phyloP scores from a whole-genome alignment of 2,329 filamentous ascomycete genomes.

The Penicillium sp. region DNA sequence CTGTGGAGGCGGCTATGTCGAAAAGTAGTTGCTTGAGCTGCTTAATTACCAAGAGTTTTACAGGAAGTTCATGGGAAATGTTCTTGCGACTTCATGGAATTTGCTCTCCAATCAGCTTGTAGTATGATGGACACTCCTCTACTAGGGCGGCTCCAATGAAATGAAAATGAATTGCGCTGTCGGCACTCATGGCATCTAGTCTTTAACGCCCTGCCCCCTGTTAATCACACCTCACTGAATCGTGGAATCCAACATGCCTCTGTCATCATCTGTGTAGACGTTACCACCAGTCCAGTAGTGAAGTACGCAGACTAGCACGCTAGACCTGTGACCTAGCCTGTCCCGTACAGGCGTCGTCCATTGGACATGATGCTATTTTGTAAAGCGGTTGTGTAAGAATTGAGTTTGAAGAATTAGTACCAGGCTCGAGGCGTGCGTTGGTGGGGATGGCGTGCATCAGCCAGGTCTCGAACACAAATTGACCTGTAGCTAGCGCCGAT shows the following conservation, averaged over 20 bases:
- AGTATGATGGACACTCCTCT: too few species aligned
- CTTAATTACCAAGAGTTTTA: neutral
- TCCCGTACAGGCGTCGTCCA: neutral
- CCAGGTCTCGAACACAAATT: neutral
- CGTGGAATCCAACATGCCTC: neutral
- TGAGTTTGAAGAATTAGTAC: constrained; percentile 2
- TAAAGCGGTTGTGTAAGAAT: constrained; percentile 9
- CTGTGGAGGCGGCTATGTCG: neutral
- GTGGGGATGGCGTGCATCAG: neutral
- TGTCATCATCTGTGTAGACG: neutral
- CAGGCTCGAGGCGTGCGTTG: neutral
- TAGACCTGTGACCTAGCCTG: neutral
- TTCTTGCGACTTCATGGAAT: neutral
- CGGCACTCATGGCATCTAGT: neutral
- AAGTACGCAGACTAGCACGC: neutral
- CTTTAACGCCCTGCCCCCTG: too few species aligned
- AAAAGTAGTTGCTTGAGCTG: neutral
- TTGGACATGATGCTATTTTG: neutral
- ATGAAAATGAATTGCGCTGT: neutral
- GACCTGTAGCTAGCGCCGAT: neutral
- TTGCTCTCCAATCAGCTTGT: neutral
- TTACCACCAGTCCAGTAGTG: neutral
- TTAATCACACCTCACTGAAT: neutral
- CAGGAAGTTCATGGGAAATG: neutral
- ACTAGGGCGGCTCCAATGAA: too few species aligned